phyloP scores from a whole-genome alignment of 768 basidiomycete genomes.

The Glaciozyma antarctica region DNA sequence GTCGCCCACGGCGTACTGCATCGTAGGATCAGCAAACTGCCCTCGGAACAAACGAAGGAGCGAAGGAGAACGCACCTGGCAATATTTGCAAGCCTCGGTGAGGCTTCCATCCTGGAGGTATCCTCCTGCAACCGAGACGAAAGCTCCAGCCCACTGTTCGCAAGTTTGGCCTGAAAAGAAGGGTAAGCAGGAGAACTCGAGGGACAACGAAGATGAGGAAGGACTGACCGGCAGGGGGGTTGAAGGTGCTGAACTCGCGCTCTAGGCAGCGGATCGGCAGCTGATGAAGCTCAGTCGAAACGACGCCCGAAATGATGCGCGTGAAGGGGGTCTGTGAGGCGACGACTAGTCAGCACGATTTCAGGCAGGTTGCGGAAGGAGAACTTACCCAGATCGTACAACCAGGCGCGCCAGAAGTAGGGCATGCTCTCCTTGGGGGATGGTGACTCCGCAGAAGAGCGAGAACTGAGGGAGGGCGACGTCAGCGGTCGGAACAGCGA shows the following conservation, averaged over 20 bases:
- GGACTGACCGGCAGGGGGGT: slow-evolving; percentile 47
- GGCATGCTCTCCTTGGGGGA: slow-evolving; percentile 57
- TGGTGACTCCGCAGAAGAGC: slow-evolving; percentile 71
- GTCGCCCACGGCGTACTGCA: slow-evolving; percentile 48
- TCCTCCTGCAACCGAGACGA: slow-evolving; percentile 49
- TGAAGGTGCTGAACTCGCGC: slow-evolving; percentile 58
- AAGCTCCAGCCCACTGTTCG: slow-evolving; percentile 36
- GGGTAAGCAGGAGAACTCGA: too few relatives aligned
- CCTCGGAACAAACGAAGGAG: too few relatives aligned
- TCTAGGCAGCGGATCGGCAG: slow-evolving; percentile 37
- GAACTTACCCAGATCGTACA: slow-evolving; percentile 46
- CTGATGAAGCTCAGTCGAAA: slow-evolving; percentile 1
- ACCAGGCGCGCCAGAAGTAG: slow-evolving; percentile 49
- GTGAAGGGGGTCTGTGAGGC: slow-evolving; percentile 8
- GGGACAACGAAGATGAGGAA: too few relatives aligned
- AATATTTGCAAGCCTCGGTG: neutral
- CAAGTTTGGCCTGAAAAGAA: slow-evolving; percentile 43
- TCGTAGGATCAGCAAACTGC: too few relatives aligned
- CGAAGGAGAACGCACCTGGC: neutral
- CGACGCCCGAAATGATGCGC: slow-evolving; percentile 15
- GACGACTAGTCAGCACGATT: neutral
- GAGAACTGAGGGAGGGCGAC: slow-evolving; percentile 29
- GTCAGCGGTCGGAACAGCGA: slow-evolving; percentile 29
- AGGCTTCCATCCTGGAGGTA: slow-evolving; percentile 42
- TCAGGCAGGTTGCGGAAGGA: too few relatives aligned